Conservation (phyloP, 2,329 filamentous ascomycete species). For the Phialemoniopsis sp. region DNA sequence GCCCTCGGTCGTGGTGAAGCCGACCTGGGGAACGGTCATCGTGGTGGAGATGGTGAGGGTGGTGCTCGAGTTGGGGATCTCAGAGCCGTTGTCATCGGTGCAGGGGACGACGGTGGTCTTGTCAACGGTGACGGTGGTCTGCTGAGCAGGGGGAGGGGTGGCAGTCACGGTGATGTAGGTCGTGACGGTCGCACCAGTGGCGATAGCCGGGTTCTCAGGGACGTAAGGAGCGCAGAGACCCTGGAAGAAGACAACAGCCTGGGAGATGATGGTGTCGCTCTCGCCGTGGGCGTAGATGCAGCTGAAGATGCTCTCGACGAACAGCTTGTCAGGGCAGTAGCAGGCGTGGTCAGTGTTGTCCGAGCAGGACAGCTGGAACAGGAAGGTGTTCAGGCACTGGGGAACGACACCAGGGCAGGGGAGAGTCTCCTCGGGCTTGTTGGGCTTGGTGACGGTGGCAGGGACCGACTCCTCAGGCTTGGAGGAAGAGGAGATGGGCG, state of each 20-base stretch:
- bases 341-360: constrained; percentile 80
- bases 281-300: constrained; percentile 78
- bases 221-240: constrained; percentile 82
- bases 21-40: constrained; percentile 49
- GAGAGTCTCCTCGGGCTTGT: constrained; percentile 36
- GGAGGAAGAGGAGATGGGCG: constrained; percentile 38
- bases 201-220: constrained; percentile 75
- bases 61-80: constrained; percentile 46
- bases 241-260: constrained; percentile 79
- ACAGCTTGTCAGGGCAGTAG: constrained; percentile 78
- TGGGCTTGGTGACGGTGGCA: constrained; percentile 25
- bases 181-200: constrained; percentile 65
- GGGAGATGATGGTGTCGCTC: constrained; percentile 59
- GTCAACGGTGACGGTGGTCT: constrained; percentile 42
- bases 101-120: constrained; percentile 49
- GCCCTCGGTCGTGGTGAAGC: constrained; percentile 33
- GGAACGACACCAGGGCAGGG: constrained; percentile 72
- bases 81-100: constrained; percentile 38
- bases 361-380: constrained; percentile 68
- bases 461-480: constrained; percentile 9
- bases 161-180: constrained; percentile 53
- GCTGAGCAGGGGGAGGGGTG: constrained; percentile 28
- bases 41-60: constrained; percentile 40
- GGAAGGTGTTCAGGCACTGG: constrained; percentile 88
- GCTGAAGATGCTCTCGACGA: constrained; percentile 74